phyloP scores from a whole-genome alignment of 1,284 basidiomycete species.

The Fomitiporia mediterranea region DNA sequence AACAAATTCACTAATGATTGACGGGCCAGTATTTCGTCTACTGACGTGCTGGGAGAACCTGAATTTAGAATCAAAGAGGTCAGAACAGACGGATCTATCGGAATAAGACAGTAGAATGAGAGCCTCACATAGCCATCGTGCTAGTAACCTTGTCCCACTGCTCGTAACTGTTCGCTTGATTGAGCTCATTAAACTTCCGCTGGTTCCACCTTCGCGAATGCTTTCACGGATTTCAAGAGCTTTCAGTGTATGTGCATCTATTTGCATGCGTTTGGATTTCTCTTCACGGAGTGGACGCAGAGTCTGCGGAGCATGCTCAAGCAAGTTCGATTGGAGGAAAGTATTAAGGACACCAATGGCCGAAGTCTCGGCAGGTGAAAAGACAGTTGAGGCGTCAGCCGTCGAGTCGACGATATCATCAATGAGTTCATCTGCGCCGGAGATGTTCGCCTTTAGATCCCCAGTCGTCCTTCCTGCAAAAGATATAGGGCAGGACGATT shows the following conservation, averaged over 20 bases:
- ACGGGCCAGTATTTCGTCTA: slow-evolving; percentile 66
- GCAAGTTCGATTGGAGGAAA: slow-evolving; percentile 67
- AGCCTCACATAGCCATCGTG: slow-evolving; percentile 67
- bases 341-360: slow-evolving; percentile 67
- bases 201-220: slow-evolving; percentile 64
- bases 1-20: slow-evolving; percentile 82
- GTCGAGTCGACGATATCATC: slow-evolving; percentile 12
- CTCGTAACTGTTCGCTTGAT: slow-evolving; percentile 78
- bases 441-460: background rate
- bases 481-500: slow-evolving; percentile 51
- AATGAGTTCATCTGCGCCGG: background rate
- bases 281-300: slow-evolving; percentile 58
- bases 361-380: slow-evolving; percentile 41
- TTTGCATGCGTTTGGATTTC: slow-evolving; percentile 68
- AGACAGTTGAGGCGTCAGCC: slow-evolving; percentile 19
- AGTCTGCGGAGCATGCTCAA: slow-evolving; percentile 76
- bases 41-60: slow-evolving; percentile 85
- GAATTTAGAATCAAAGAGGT: background rate
- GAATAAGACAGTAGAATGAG: background rate
- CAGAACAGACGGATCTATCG: slow-evolving; percentile 12
- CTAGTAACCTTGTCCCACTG: slow-evolving; percentile 75
- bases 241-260: slow-evolving; percentile 86
- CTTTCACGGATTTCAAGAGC: slow-evolving; percentile 85
- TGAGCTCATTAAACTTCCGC: slow-evolving; percentile 74
- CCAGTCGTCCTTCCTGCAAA: slow-evolving; percentile 30